A percentile compares a stretch with the other conserved stretches of the same genome.
Evolutionary conservation across 768 basidiomycete genomes (phyloP).

Genomic region (Mycena vitilis): DNA sequence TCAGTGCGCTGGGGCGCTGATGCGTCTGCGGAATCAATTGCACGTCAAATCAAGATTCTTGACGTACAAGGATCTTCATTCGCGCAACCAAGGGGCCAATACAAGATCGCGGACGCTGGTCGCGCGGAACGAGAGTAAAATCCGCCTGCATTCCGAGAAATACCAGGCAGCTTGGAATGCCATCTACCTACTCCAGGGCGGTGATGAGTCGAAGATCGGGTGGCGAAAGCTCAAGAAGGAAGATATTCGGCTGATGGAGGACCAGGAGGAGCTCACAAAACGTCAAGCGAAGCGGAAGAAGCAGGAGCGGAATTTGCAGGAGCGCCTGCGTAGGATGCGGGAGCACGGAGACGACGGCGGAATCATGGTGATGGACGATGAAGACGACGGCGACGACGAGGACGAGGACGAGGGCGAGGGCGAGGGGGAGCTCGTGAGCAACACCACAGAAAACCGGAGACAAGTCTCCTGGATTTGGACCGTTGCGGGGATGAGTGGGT

Average conservation of each 20-base stretch:
- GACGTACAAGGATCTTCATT: conserved; percentile 17
- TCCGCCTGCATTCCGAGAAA: background rate
- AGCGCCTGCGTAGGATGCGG: background rate
- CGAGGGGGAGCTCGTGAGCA: too few species aligned
- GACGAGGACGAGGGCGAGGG: too few species aligned
- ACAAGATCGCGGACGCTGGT: conserved; percentile 19
- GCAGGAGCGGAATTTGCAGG: background rate
- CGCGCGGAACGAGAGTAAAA: background rate
- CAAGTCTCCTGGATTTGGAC: conserved; percentile 31
- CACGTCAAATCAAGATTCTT: conserved; percentile 38
- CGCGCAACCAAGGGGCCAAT: conserved; percentile 20
- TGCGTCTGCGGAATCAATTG: conserved; percentile 35
- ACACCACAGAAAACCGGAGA: background rate
- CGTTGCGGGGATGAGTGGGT: background rate
- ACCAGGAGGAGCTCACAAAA: conserved; percentile 7
- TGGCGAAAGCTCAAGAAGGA: background rate
- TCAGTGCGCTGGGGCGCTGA: conserved; percentile 18
- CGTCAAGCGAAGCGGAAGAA: background rate
- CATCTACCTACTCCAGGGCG: background rate
- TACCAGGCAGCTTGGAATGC: background rate
- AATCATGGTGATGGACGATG: background rate
- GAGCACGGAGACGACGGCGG: background rate
- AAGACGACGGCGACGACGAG: background rate
- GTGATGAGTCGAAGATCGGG: background rate
- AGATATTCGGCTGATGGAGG: background rate